Conservation (phyloP, 495 filamentous ascomycete genomes). For the Penicillium canariense region DNA sequence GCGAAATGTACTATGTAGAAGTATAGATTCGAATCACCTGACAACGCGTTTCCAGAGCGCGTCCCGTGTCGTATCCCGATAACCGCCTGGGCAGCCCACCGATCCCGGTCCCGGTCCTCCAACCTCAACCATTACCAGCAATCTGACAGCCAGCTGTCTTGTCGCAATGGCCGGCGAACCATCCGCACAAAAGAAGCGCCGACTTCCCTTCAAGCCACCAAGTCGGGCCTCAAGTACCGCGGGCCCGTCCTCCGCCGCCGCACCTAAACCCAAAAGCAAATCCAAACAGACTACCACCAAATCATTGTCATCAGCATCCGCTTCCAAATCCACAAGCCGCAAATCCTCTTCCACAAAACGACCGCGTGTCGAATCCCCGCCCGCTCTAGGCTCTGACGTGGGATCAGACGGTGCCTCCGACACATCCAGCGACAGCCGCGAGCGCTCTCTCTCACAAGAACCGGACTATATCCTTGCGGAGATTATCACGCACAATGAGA, state of each 20-base stretch:
- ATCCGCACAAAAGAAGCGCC: conserved; percentile 41
- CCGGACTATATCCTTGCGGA: conserved; percentile 49
- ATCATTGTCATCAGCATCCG: conserved; percentile 15
- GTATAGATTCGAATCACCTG: conserved; percentile 31
- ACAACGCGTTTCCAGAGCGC: conserved; percentile 29
- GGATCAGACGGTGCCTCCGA: conserved; percentile 27
- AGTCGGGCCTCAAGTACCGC: conserved; percentile 29
- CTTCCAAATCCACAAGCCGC: conserved; percentile 14
- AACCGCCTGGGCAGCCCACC: neutral
- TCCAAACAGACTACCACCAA: conserved; percentile 18
- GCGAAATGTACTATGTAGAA: neutral
- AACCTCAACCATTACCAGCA: neutral
- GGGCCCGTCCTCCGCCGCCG: conserved; percentile 17
- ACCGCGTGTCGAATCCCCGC: conserved; percentile 12
- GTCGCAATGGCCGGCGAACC: conserved; percentile 44
- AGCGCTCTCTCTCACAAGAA: conserved; percentile 30
- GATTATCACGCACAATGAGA: conserved; percentile 32
- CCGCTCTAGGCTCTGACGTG: conserved; percentile 16
- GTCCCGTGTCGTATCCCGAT: neutral
- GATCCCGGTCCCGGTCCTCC: neutral
- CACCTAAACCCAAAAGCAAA: conserved; percentile 30
- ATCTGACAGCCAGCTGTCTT: neutral
- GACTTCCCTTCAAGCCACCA: conserved; percentile 52
- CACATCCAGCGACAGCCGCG: conserved; percentile 14
- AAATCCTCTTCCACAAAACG: conserved; percentile 17